A percentile compares a stretch with the other conserved stretches of the same genome.
phyloP scores from a whole-genome alignment of 2,329 filamentous ascomycete species.

The Alternaria sp. region DNA sequence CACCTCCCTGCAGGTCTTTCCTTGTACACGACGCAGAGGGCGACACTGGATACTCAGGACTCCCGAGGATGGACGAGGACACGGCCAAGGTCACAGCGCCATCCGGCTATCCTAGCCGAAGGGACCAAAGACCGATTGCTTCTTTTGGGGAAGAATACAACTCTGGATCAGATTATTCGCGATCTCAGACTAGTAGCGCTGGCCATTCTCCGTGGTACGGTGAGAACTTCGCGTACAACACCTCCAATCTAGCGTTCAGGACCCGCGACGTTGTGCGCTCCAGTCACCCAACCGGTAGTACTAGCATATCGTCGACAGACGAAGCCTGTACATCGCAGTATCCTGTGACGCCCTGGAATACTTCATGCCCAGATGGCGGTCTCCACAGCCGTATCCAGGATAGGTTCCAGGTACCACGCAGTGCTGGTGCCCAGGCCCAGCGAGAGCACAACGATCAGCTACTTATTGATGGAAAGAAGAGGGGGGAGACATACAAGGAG shows the following conservation, averaged over 20 bases:
- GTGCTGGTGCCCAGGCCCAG: constrained; percentile 5
- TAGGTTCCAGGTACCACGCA: background rate
- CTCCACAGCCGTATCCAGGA: background rate
- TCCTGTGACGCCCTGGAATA: background rate
- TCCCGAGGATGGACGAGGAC: background rate
- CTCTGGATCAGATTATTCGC: constrained; percentile 11
- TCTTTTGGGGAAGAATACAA: background rate
- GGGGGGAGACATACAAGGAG: constrained; percentile 69
- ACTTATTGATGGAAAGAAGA: constrained; percentile 61
- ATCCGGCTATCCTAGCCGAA: background rate
- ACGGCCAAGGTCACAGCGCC: background rate
- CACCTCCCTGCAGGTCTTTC: background rate
- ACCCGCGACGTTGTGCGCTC: background rate
- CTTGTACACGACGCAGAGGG: background rate
- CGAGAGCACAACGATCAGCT: constrained; percentile 35
- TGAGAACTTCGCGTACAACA: background rate
- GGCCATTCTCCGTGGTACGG: constrained; percentile 11
- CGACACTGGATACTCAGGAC: background rate
- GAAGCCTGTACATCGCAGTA: background rate
- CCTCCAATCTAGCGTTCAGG: background rate
- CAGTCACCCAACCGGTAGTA: background rate
- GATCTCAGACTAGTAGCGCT: constrained; percentile 13
- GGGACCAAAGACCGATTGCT: background rate
- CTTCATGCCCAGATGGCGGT: background rate
- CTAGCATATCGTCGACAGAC: background rate